Percentiles rank a stretch among this genome's conserved stretches.
These are phyloP conservation scores for Borovskyia barvae DNA, from an alignment of 208 protist species.

Conservation along the genomic window DNA sequence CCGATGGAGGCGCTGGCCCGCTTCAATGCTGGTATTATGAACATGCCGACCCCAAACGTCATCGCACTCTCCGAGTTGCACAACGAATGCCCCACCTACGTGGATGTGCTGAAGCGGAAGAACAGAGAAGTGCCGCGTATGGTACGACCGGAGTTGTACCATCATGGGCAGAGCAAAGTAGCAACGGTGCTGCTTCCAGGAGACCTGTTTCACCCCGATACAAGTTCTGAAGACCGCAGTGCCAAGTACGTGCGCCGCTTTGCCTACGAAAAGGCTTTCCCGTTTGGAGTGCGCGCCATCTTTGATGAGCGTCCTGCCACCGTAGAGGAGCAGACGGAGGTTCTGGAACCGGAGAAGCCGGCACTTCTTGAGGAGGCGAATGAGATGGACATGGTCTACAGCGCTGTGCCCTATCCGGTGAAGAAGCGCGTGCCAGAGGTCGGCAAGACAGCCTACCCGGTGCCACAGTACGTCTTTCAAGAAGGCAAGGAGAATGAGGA, in stretches of 20 bases:
- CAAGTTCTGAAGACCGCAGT: conserved; percentile 61
- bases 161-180: conserved; percentile 66
- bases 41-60: conserved; percentile 87
- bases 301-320: conserved; percentile 79
- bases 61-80: conserved; percentile 80
- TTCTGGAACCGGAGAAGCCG: conserved; percentile 47
- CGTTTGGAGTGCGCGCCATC: conserved; percentile 80
- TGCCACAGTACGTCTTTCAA: conserved; percentile 66
- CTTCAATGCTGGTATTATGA: conserved; percentile 89
- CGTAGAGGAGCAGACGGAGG: conserved; percentile 31
- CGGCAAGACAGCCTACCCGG: conserved; percentile 52
- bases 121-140: conserved; percentile 34
- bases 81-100: conserved; percentile 83
- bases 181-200: conserved; percentile 83
- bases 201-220: conserved; percentile 65
- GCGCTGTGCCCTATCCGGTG: conserved; percentile 62
- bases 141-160: conserved; percentile 69
- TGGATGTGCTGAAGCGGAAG: conserved; percentile 58
- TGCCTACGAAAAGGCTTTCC: conserved; percentile 84
- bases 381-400: conserved; percentile 81
- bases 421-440: conserved; percentile 23
- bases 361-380: conserved; percentile 81
- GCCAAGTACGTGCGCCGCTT: conserved; percentile 75
- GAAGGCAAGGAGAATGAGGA: conserved; percentile 71
- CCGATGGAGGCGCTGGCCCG: conserved; percentile 89